phyloP scores from a whole-genome alignment of 805 yeast genomes.

The Isabelozyma pseudorhagii region DNA sequence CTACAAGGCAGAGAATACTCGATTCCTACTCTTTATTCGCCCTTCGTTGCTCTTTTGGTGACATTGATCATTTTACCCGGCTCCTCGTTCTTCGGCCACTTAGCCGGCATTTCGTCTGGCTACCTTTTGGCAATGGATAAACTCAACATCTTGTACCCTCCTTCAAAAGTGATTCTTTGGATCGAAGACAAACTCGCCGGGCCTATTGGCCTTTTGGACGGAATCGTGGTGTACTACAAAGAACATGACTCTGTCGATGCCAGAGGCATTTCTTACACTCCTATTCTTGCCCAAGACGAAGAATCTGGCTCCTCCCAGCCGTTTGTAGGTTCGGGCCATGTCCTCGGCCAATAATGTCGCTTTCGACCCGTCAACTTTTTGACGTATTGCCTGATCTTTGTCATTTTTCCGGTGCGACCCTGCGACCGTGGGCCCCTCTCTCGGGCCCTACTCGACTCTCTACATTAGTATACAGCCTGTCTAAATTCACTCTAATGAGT shows the following conservation, averaged over 20 bases:
- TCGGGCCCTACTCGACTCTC: neutral
- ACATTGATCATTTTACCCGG: constrained; percentile 57
- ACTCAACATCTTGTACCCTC: constrained; percentile 60
- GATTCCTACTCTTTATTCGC: constrained; percentile 60
- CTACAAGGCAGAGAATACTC: constrained; percentile 33
- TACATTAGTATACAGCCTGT: neutral
- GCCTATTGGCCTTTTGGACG: constrained; percentile 53
- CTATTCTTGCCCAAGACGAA: constrained; percentile 22
- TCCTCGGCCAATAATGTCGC: constrained; percentile 9
- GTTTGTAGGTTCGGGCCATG: constrained; percentile 16
- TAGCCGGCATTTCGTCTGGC: constrained; percentile 66
- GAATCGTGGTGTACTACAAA: constrained; percentile 50
- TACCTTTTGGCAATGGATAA: constrained; percentile 57
- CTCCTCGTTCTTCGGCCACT: constrained; percentile 72
- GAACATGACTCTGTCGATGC: constrained; percentile 57
- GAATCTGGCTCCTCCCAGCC: constrained; percentile 10
- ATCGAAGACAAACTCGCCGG: constrained; percentile 56
- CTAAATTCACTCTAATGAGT: too few species aligned
- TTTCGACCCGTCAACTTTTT: too few species aligned
- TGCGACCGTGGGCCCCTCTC: neutral
- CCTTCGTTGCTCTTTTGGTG: constrained; percentile 48
- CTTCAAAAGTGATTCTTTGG: constrained; percentile 57
- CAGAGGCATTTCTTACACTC: constrained; percentile 32
- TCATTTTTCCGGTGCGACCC: neutral
- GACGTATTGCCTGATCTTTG: neutral